Evolutionary conservation across 2,329 filamentous ascomycete species (phyloP), one percentile per base, ranked within the genome.

Genomic region (Arthrobotrys pseudoclavata): DNA sequence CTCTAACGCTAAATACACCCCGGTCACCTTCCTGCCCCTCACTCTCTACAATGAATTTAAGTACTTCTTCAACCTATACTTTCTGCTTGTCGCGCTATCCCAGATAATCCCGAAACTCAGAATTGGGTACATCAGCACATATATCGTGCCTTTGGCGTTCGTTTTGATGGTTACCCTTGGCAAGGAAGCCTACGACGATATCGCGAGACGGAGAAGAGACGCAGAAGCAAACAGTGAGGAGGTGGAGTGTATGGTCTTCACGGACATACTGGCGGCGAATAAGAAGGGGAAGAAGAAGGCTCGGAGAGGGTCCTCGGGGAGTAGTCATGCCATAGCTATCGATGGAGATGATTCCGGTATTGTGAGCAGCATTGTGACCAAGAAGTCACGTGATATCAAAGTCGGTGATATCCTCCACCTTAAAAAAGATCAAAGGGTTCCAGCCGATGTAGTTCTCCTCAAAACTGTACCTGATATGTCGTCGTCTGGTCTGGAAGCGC

Each of bases 31-130:
- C 84, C 87, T 99, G 13, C 96, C 96, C 1, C 87, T 95, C 64
- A 99, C 96, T 0, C 86, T 99, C 22, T 99, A 97, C 85, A 98
- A 98, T 85, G 96, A 99, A 83, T 99, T 99, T 83, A 97, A 95
- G 76, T 99, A 98, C 86, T 99, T 99, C 85, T 97, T 99, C 87
- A 99, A 99, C 87, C 93, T 98, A 87, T 99, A 99, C 84, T 99
- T 99, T 84, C 87, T 99, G 69, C 89, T 98, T 26, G 96, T 99
- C 61, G 96, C 96, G 5, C 85, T 98, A 61, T 98, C 95, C 42
- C 96, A 99, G 84, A 91, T 93, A 50, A 94, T 99, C 82, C 94
- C 94, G 3, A 89, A 92, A 22, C 85, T 99, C 68, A 90, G 94
- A 68, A 97, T 99, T 80, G 96, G 96, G 69, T 98, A 97, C 83